Conservation (phyloP, 2,329 filamentous ascomycete genomes). For the Uncinocarpus reesii region DNA sequence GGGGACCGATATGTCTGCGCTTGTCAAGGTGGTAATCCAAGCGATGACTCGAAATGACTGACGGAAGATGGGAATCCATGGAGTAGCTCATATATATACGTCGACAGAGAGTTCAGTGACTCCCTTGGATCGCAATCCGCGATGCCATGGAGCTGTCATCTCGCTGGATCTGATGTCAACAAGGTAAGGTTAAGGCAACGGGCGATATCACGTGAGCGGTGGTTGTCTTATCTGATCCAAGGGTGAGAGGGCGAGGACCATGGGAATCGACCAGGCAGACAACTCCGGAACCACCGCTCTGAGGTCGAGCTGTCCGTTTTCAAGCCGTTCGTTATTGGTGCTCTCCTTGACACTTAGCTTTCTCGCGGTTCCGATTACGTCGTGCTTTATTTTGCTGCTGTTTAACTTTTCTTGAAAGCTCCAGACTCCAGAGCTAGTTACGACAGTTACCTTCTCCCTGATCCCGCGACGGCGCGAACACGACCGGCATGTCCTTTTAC, state of each 20-base stretch:
- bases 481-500: slow-evolving; percentile 42
- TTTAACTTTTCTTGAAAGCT: no score
- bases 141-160: slow-evolving; percentile 8
- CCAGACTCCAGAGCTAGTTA: no score
- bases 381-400: no score
- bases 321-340: no score
- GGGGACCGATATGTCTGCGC: slow-evolving; percentile 1
- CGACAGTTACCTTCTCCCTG: no score
- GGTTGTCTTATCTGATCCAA: no score
- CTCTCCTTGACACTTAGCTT: no score
- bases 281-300: background rate
- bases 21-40: slow-evolving; percentile 10
- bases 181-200: background rate
- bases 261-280: no score
- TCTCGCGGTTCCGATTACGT: no score
- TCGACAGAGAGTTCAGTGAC: background rate
- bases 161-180: background rate
- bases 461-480: background rate
- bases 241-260: no score
- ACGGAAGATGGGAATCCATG: slow-evolving; percentile 11
- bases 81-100: background rate
- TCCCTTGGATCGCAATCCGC: slow-evolving; percentile 11
- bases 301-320: background rate
- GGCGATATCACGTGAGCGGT: background rate
- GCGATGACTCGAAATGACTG: slow-evolving; percentile 3